Evolutionary conservation across 2,329 filamentous ascomycete genomes (phyloP).

Genomic region (Colletotrichum salicis): DNA sequence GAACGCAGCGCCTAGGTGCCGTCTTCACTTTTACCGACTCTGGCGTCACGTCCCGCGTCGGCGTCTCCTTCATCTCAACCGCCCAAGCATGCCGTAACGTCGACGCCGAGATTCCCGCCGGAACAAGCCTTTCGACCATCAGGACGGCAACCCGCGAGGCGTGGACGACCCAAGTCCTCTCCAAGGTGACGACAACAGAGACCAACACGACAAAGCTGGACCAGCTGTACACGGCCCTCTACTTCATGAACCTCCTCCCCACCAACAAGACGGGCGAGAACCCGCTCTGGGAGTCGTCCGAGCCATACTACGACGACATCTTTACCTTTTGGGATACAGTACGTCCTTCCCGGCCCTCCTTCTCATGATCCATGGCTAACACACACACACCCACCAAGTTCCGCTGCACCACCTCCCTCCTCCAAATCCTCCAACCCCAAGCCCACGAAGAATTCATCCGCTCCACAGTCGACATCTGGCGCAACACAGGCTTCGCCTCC

Average conservation of each 20-base stretch:
- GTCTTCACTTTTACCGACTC: constrained; percentile 64
- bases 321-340: constrained; percentile 74
- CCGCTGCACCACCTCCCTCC: constrained; percentile 71
- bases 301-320: constrained; percentile 78
- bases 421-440: constrained; percentile 72
- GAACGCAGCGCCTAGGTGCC: constrained; percentile 55
- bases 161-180: constrained; percentile 72
- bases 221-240: constrained; percentile 74
- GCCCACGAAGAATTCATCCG: constrained; percentile 74
- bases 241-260: constrained; percentile 76
- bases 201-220: constrained; percentile 64
- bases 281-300: constrained; percentile 69
- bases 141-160: constrained; percentile 57
- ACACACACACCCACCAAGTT: constrained; percentile 49
- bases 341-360: not conserved
- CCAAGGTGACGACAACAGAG: constrained; percentile 70
- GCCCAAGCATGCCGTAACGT: constrained; percentile 69
- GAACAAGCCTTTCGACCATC: constrained; percentile 55
- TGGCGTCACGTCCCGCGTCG: constrained; percentile 67
- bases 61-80: constrained; percentile 74
- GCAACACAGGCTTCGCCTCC: constrained; percentile 71
- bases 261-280: constrained; percentile 79
- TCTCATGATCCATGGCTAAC: not conserved
- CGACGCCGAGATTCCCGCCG: constrained; percentile 63
- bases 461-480: constrained; percentile 75